Conservation (phyloP, 225 moss, liverwort and hornwort genomes). For the Thuidium tamariscinum region DNA sequence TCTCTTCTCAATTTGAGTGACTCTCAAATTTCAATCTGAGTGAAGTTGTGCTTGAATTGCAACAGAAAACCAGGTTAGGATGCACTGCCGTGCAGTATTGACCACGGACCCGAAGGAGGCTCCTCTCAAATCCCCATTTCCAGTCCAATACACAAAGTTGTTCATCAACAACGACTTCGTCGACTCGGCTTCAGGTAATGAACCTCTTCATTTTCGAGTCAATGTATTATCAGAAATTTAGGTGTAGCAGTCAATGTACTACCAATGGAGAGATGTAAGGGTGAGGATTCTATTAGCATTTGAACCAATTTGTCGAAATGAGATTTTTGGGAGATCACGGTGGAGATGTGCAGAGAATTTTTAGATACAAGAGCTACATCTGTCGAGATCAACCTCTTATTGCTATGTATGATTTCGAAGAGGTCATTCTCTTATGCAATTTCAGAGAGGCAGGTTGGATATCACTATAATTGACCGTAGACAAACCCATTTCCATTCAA, state of each 20-base stretch:
- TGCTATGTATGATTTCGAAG: neutral
- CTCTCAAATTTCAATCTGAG: neutral
- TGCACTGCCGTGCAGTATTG: conserved; percentile 5
- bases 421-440: neutral
- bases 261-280: neutral
- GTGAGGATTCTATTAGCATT: neutral
- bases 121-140: conserved; percentile 31
- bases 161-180: conserved; percentile 44
- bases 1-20: neutral
- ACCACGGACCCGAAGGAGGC: conserved; percentile 4
- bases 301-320: neutral
- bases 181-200: conserved; percentile 30
- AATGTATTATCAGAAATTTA: neutral
- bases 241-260: neutral
- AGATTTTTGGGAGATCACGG: neutral
- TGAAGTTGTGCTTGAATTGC: neutral
- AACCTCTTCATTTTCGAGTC: neutral
- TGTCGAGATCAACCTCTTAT: neutral
- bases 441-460: neutral
- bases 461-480: neutral
- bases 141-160: conserved; percentile 33
- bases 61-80: neutral
- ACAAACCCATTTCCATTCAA: neutral
- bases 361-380: neutral
- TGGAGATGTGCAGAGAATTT: neutral